A percentile compares a stretch with the other conserved stretches of the same genome.
phyloP scores from a whole-genome alignment of 805 yeast genomes.

The Candida hungchunana region DNA sequence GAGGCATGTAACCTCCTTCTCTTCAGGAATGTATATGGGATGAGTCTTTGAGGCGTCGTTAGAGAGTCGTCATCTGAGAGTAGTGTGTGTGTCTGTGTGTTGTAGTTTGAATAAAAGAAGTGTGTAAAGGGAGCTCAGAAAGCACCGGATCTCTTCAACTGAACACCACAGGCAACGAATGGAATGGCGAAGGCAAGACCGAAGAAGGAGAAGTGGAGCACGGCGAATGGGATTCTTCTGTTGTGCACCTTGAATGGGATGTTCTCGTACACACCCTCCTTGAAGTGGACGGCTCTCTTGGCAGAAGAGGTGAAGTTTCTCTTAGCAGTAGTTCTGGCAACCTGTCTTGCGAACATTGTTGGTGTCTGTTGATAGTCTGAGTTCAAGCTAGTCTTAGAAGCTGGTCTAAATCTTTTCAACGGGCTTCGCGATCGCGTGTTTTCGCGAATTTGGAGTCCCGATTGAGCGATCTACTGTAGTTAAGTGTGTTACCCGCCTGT shows the following conservation, averaged over 20 bases:
- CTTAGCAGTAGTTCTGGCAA: constrained; percentile 30
- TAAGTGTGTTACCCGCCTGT: constrained; percentile 10
- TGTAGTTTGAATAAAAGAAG: no score
- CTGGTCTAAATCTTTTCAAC: background rate
- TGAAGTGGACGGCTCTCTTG: constrained; percentile 46
- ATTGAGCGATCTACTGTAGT: background rate
- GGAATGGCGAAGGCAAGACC: constrained; percentile 73
- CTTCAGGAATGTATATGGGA: no score
- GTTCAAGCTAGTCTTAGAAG: background rate
- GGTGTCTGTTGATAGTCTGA: background rate
- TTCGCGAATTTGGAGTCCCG: background rate
- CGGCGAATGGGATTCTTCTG: constrained; percentile 86
- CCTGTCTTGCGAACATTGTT: constrained; percentile 25
- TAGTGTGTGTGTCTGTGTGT: no score
- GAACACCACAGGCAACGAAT: constrained; percentile 72
- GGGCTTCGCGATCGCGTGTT: background rate
- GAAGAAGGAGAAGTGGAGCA: constrained; percentile 76
- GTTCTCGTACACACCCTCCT: constrained; percentile 86
- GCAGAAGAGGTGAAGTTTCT: constrained; percentile 46
- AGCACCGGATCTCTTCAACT: constrained; percentile 82
- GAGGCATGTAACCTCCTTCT: no score
- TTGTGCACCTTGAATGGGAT: constrained; percentile 91
- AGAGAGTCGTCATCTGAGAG: no score
- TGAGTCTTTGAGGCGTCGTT: no score
- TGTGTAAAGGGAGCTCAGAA: constrained; percentile 26